Percentiles rank a stretch among this genome's conserved stretches.
Evolutionary conservation across 352 stramenopile species (phyloP).

Genomic region (Phytopythium litorale): DNA sequence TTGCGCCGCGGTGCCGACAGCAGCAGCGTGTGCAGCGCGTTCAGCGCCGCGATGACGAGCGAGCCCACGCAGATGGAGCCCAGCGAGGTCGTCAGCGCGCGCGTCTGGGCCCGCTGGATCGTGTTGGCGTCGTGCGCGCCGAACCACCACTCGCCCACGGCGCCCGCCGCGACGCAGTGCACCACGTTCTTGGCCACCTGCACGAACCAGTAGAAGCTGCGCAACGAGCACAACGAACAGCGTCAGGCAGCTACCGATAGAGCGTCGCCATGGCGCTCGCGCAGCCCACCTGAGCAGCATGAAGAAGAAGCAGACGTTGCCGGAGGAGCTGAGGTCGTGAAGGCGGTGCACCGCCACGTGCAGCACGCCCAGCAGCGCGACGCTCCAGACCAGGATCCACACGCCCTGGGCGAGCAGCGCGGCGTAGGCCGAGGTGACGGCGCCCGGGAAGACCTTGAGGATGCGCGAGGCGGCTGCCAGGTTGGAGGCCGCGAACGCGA

Average conservation of each 20-base stretch:
- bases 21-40: conserved; percentile 60
- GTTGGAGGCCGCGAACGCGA: conserved; percentile 80
- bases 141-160: conserved; percentile 87
- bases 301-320: conserved; percentile 82
- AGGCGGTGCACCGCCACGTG: conserved; percentile 42
- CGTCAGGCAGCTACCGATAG: background rate
- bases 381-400: conserved; percentile 79
- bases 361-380: conserved; percentile 68
- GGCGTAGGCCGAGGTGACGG: conserved; percentile 63
- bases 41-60: conserved; percentile 67
- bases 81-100: conserved; percentile 68
- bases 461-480: conserved; percentile 67
- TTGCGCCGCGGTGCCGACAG: conserved; percentile 68
- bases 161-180: conserved; percentile 77
- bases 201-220: conserved; percentile 82
- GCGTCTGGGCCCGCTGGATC: conserved; percentile 58
- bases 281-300: conserved; percentile 69
- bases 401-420: conserved; percentile 53
- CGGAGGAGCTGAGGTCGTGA: conserved; percentile 56
- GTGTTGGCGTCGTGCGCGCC: conserved; percentile 67
- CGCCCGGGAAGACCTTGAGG: conserved; percentile 67
- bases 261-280: background rate
- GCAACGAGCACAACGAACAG: background rate
- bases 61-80: conserved; percentile 85
- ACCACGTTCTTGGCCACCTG: conserved; percentile 84